A percentile compares a stretch with the other conserved stretches of the same genome.
phyloP scores from a whole-genome alignment of 2,329 filamentous ascomycete genomes.

The Ilyonectria destructans region DNA sequence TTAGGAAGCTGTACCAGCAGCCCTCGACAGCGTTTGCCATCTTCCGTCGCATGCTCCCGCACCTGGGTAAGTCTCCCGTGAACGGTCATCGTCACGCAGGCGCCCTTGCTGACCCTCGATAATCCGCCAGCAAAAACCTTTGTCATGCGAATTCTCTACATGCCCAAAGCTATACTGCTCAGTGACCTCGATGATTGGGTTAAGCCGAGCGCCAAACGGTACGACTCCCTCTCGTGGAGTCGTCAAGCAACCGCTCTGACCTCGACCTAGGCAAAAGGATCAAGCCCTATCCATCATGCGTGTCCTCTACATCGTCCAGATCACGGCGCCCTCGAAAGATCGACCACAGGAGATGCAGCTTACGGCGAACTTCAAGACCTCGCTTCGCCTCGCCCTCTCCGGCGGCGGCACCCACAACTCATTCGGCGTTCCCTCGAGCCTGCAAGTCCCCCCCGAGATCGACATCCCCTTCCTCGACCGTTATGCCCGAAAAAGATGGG shows the following conservation, averaged over 20 bases:
- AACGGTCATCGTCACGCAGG: neutral
- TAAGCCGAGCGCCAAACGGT: slow-evolving; percentile 72
- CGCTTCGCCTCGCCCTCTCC: slow-evolving; percentile 88
- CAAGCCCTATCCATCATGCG: slow-evolving; percentile 86
- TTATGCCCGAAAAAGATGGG: slow-evolving; percentile 92
- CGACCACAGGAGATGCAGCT: slow-evolving; percentile 82
- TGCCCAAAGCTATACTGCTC: slow-evolving; percentile 85
- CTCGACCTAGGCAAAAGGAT: slow-evolving; percentile 78
- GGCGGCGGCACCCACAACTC: slow-evolving; percentile 89
- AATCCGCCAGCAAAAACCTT: slow-evolving; percentile 85
- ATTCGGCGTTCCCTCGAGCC: slow-evolving; percentile 88
- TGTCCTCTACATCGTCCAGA: slow-evolving; percentile 88
- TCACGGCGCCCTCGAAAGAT: slow-evolving; percentile 73
- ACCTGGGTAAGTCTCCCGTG: slow-evolving; percentile 75
- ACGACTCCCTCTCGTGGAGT: slow-evolving; percentile 13
- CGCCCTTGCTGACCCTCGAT: slow-evolving; percentile 23
- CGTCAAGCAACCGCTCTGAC: slow-evolving; percentile 19
- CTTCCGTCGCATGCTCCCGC: slow-evolving; percentile 96
- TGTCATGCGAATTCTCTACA: slow-evolving; percentile 95
- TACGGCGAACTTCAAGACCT: slow-evolving; percentile 85
- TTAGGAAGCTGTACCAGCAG: slow-evolving; percentile 93
- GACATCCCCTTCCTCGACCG: slow-evolving; percentile 84
- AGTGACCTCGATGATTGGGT: slow-evolving; percentile 90
- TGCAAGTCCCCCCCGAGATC: slow-evolving; percentile 75
- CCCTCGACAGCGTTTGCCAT: slow-evolving; percentile 96